Evolutionary conservation across 257 asterid genomes (phyloP).

Genomic region (Jacaranda mimosifolia): DNA sequence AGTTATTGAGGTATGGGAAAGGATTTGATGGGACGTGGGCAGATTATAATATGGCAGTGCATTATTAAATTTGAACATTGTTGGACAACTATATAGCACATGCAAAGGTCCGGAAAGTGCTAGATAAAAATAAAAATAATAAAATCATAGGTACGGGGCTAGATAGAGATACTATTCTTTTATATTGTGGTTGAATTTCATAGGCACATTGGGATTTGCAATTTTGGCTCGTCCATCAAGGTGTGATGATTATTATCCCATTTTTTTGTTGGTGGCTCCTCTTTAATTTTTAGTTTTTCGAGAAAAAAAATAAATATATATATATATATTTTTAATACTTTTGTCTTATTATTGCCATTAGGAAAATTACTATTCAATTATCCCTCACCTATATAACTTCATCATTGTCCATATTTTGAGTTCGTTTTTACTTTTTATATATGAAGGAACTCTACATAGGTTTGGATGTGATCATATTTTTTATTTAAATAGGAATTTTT

Average conservation of each 20-base stretch:
- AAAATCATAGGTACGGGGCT: constrained; percentile 15
- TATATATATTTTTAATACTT: too few relatives aligned
- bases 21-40: neutral
- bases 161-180: neutral
- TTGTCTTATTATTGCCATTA: neutral
- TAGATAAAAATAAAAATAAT: neutral
- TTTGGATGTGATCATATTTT: too few relatives aligned
- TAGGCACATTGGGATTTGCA: constrained; percentile 33
- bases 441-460: too few relatives aligned
- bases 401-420: too few relatives aligned
- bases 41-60: neutral
- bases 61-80: too few relatives aligned
- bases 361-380: neutral
- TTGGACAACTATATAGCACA: neutral
- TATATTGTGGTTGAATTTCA: neutral
- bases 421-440: too few relatives aligned
- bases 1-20: neutral
- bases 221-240: constrained; percentile 42
- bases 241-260: neutral
- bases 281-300: constrained; percentile 30
- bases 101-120: neutral
- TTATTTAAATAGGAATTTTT: too few relatives aligned
- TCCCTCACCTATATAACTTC: neutral
- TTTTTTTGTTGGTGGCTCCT: constrained; percentile 4
- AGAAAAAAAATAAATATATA: too few relatives aligned